Evolutionary conservation across 139 green algal species (phyloP).

Genomic region (Haematococcus lacustris): DNA sequence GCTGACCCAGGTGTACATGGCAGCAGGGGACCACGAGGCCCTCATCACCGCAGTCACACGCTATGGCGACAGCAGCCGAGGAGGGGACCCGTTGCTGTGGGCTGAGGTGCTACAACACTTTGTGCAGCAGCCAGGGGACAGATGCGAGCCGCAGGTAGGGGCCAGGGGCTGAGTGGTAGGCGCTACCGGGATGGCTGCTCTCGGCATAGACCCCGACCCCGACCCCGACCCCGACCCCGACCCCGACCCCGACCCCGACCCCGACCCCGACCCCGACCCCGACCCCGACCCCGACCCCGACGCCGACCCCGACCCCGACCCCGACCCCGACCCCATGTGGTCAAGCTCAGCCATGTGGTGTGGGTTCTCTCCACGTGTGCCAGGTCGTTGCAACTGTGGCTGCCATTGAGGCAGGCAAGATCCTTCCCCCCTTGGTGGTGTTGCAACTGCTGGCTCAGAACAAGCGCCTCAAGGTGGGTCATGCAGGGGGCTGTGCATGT

Average conservation of each 20-base stretch:
- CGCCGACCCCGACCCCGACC: too few relatives aligned
- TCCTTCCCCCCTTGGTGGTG: slow-evolving; percentile 88
- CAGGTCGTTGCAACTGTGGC: slow-evolving; percentile 52
- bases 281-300: too few relatives aligned
- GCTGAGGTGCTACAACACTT: slow-evolving; percentile 31
- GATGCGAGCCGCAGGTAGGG: slow-evolving; percentile 11
- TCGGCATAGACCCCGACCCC: too few relatives aligned
- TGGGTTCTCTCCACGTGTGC: too few relatives aligned
- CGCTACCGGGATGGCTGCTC: background rate
- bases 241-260: too few relatives aligned
- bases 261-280: too few relatives aligned
- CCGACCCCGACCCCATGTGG: too few relatives aligned
- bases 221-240: too few relatives aligned
- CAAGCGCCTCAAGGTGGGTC: slow-evolving; percentile 53
- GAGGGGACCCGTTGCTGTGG: slow-evolving; percentile 83
- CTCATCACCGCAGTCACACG: slow-evolving; percentile 68
- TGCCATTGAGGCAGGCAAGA: slow-evolving; percentile 63
- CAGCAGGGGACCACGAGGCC: slow-evolving; percentile 47
- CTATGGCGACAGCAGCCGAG: slow-evolving; percentile 57
- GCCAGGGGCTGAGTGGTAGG: background rate
- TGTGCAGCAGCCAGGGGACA: slow-evolving; percentile 14
- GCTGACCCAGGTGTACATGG: slow-evolving; percentile 62
- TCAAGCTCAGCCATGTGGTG: background rate
- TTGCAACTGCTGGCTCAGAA: slow-evolving; percentile 76
- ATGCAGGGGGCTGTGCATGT: too few relatives aligned